phyloP scores from a whole-genome alignment of 495 filamentous ascomycete species.

The Penicillium herquei region DNA sequence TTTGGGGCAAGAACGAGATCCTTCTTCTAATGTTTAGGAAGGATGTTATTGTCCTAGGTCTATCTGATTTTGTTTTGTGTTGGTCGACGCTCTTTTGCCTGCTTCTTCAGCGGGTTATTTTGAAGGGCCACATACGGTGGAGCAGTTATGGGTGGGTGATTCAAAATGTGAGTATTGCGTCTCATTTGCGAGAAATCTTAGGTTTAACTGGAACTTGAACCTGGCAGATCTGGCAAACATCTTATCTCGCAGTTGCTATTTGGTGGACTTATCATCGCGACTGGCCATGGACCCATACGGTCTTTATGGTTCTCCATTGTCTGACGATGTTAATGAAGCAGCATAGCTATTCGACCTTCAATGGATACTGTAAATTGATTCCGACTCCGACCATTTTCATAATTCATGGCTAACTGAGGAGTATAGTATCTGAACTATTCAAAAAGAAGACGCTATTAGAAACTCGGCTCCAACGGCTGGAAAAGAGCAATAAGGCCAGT shows the following conservation, averaged over 20 bases:
- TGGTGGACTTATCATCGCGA: slow-evolving; percentile 61
- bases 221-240: slow-evolving; percentile 56
- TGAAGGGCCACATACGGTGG: slow-evolving; percentile 59
- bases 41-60: slow-evolving; percentile 61
- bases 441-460: slow-evolving; percentile 44
- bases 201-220: background rate
- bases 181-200: background rate
- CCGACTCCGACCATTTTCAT: too few species aligned
- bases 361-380: slow-evolving; percentile 60
- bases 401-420: slow-evolving; percentile 3
- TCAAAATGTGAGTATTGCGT: slow-evolving; percentile 49
- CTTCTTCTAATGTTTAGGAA: slow-evolving; percentile 62
- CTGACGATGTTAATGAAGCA: slow-evolving; percentile 77
- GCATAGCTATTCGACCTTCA: slow-evolving; percentile 74
- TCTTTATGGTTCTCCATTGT: slow-evolving; percentile 71
- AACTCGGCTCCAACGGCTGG: slow-evolving; percentile 43
- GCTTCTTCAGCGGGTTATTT: slow-evolving; percentile 56
- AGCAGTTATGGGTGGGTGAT: slow-evolving; percentile 62
- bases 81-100: slow-evolving; percentile 56
- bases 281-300: slow-evolving; percentile 74
- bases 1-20: slow-evolving; percentile 67
- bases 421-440: slow-evolving; percentile 55
- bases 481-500: slow-evolving; percentile 16
- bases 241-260: slow-evolving; percentile 57
- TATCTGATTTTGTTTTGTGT: slow-evolving; percentile 68